These are phyloP conservation scores for Tetracladium marchalianum DNA, from an alignment of 495 filamentous ascomycete species.

Conservation along the genomic window DNA sequence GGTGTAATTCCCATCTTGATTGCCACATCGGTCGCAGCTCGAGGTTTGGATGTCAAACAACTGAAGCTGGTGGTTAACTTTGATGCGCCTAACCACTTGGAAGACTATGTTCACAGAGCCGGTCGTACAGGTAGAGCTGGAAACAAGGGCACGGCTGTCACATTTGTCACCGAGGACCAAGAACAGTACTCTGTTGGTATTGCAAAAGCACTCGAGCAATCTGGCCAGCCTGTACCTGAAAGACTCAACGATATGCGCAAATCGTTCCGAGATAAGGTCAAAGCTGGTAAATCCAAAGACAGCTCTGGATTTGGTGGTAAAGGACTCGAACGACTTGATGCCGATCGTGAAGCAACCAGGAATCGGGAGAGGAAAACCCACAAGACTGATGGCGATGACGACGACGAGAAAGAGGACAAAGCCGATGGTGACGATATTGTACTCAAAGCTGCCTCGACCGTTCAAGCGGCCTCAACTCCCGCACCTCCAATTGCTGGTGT, in stretches of 20 bases:
- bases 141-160: conserved; percentile 89
- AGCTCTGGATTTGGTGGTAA: conserved; percentile 90
- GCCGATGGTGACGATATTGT: conserved; percentile 45
- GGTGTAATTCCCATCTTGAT: conserved; percentile 83
- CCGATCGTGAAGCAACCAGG: conserved; percentile 77
- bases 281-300: conserved; percentile 81
- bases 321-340: conserved; percentile 81
- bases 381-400: conserved; percentile 82
- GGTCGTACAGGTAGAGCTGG: conserved; percentile 93
- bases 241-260: conserved; percentile 47
- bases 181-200: conserved; percentile 86
- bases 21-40: conserved; percentile 92
- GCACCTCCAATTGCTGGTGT: conserved; percentile 34
- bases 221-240: conserved; percentile 72
- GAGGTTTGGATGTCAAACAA: conserved; percentile 94
- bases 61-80: conserved; percentile 95
- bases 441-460: conserved; percentile 53
- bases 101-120: conserved; percentile 96
- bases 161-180: conserved; percentile 85
- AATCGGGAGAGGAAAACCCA: conserved; percentile 78
- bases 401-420: conserved; percentile 76
- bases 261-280: conserved; percentile 78
- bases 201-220: conserved; percentile 86
- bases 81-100: conserved; percentile 90
- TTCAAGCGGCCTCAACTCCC: conserved; percentile 43